phyloP scores from a whole-genome alignment of 352 stramenopile species.

The Pythium volutum region DNA sequence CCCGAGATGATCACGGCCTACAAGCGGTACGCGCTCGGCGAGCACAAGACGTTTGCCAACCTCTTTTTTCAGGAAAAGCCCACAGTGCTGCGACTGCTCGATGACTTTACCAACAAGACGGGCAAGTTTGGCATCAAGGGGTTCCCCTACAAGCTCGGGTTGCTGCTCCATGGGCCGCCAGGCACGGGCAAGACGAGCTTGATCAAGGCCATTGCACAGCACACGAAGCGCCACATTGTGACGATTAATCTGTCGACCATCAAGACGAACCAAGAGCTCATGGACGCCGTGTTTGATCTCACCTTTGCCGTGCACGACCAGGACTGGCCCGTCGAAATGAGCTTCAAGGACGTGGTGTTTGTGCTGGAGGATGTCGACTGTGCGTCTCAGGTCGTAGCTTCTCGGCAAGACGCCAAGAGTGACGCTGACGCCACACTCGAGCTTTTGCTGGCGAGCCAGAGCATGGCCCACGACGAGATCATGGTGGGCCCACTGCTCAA shows the following conservation, averaged over 20 bases:
- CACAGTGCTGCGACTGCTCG: conserved; percentile 46
- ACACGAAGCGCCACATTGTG: conserved; percentile 68
- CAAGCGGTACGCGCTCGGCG: conserved; percentile 70
- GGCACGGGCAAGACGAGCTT: conserved; percentile 86
- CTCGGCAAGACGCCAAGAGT: too few species aligned
- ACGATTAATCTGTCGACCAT: conserved; percentile 71
- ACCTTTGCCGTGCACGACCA: conserved; percentile 49
- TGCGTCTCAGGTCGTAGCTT: too few species aligned
- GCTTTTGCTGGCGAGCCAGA: too few species aligned
- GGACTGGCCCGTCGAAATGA: conserved; percentile 39
- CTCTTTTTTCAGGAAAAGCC: conserved; percentile 82
- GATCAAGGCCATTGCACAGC: conserved; percentile 77
- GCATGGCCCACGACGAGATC: too few species aligned
- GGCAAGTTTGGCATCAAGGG: conserved; percentile 82
- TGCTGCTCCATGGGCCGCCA: conserved; percentile 81
- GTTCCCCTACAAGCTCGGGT: conserved; percentile 84
- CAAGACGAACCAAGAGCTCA: conserved; percentile 78
- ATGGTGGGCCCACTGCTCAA: too few species aligned
- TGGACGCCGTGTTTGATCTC: conserved; percentile 81
- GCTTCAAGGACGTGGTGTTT: too few species aligned
- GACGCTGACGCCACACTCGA: too few species aligned
- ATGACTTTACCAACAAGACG: conserved; percentile 54
- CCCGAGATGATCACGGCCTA: conserved; percentile 28
- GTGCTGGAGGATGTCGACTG: too few species aligned
- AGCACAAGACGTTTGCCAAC: conserved; percentile 81